Conservation (phyloP, 164 flowering plant genomes). For the Buxus sempervirens region DNA sequence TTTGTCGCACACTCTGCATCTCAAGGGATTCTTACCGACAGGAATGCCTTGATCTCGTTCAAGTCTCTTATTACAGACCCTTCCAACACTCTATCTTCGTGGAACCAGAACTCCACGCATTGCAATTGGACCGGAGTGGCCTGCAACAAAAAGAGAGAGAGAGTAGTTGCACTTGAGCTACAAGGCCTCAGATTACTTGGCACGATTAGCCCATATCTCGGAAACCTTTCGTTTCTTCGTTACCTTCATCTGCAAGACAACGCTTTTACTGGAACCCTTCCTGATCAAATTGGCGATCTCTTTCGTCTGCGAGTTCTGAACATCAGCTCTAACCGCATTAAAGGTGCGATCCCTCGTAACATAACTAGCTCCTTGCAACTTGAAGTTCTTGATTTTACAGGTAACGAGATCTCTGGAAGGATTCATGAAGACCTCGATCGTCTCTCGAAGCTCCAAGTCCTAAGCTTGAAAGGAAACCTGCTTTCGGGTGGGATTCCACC, state of each 20-base stretch:
- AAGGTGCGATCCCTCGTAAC: no score
- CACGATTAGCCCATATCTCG: constrained; percentile 32
- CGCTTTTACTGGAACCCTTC: constrained; percentile 31
- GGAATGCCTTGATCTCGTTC: no score
- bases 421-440: constrained; percentile 30
- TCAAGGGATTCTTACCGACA: not conserved
- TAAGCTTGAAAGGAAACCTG: constrained; percentile 28
- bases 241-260: constrained; percentile 39
- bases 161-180: no score
- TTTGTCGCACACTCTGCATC: no score
- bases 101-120: constrained; percentile 20
- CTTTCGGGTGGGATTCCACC: constrained; percentile 40
- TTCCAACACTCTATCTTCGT: no score
- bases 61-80: no score
- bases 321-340: no score
- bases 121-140: constrained; percentile 54
- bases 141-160: constrained; percentile 18
- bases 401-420: no score
- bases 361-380: no score
- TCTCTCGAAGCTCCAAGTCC: constrained; percentile 28
- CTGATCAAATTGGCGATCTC: no score
- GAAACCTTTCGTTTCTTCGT: constrained; percentile 42
- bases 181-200: constrained; percentile 21
- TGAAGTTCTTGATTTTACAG: no score
- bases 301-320: no score